Evolutionary conservation across 1,139 yeast genomes (phyloP).

Genomic region (Schwanniomyces etchellsii): DNA sequence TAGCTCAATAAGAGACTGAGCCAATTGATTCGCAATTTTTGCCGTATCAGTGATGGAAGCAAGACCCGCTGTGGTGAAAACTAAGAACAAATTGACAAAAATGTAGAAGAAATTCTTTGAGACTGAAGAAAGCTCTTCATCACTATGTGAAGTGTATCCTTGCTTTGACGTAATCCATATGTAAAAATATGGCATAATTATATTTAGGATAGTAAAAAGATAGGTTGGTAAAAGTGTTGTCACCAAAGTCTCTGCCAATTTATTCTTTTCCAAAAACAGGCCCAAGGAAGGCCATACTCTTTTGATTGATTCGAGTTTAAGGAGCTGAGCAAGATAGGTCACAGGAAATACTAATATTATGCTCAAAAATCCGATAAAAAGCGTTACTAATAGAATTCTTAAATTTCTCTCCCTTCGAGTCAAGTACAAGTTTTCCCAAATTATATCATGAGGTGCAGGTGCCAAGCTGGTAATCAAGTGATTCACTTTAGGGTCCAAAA

Average conservation of each 20-base stretch:
- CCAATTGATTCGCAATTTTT: slow-evolving; percentile 71
- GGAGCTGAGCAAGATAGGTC: slow-evolving; percentile 63
- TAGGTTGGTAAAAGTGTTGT: slow-evolving; percentile 78
- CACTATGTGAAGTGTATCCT: slow-evolving; percentile 76
- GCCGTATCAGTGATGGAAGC: slow-evolving; percentile 67
- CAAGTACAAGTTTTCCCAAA: slow-evolving; percentile 71
- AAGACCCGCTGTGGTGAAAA: slow-evolving; percentile 78
- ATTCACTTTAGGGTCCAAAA: slow-evolving; percentile 71
- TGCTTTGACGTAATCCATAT: slow-evolving; percentile 64
- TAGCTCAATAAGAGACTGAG: slow-evolving; percentile 62
- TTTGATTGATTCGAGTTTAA: slow-evolving; percentile 62
- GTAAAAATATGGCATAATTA: slow-evolving; percentile 69
- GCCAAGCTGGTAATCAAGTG: slow-evolving; percentile 71
- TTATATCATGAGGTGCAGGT: slow-evolving; percentile 83
- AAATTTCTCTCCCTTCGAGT: slow-evolving; percentile 51
- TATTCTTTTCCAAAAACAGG: slow-evolving; percentile 49
- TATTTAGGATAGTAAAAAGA: slow-evolving; percentile 68
- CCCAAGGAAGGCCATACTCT: slow-evolving; percentile 74
- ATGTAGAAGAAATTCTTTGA: slow-evolving; percentile 80
- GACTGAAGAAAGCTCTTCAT: slow-evolving; percentile 71
- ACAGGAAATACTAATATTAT: slow-evolving; percentile 71
- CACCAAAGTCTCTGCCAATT: slow-evolving; percentile 56
- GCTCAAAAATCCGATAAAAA: slow-evolving; percentile 58
- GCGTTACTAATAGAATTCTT: slow-evolving; percentile 57
- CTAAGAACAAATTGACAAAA: slow-evolving; percentile 78